phyloP scores from a whole-genome alignment of 306 rosid species.

The Pterocarpus macrocarpus region DNA sequence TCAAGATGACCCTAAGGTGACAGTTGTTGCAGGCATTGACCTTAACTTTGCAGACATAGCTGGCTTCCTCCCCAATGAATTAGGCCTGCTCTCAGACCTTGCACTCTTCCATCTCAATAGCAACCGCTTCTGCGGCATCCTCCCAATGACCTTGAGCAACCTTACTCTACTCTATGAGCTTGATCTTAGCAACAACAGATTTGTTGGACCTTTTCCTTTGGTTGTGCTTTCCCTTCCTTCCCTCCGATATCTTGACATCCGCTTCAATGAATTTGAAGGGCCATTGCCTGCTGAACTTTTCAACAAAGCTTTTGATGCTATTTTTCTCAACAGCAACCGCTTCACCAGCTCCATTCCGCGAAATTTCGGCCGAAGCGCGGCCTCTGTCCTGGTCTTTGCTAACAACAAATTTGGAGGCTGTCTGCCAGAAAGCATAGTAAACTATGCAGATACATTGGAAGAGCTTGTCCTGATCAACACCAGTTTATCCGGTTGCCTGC shows the following conservation, averaged over 20 bases:
- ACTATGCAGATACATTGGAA: slow-evolving; percentile 72
- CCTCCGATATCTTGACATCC: slow-evolving; percentile 71
- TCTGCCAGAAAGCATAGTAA: slow-evolving; percentile 71
- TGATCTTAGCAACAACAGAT: slow-evolving; percentile 87
- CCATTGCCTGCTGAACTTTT: slow-evolving; percentile 75
- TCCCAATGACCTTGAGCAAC: slow-evolving; percentile 67
- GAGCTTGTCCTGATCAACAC: slow-evolving; percentile 76
- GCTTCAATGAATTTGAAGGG: slow-evolving; percentile 91
- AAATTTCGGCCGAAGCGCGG: slow-evolving; percentile 56
- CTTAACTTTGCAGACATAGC: slow-evolving; percentile 81
- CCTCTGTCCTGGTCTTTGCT: slow-evolving; percentile 81
- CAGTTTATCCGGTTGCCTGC: slow-evolving; percentile 81
- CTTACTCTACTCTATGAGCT: slow-evolving; percentile 77
- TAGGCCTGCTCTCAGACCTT: slow-evolving; percentile 80
- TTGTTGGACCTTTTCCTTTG: slow-evolving; percentile 83
- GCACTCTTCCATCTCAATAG: slow-evolving; percentile 78
- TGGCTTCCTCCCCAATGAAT: slow-evolving; percentile 78
- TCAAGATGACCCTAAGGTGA: slow-evolving; percentile 60
- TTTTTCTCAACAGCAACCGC: slow-evolving; percentile 79
- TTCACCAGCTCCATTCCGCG: slow-evolving; percentile 64
- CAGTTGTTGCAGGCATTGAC: slow-evolving; percentile 87
- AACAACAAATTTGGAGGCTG: slow-evolving; percentile 85
- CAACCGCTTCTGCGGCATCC: slow-evolving; percentile 89
- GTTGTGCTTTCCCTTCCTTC: slow-evolving; percentile 75
- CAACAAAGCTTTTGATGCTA: slow-evolving; percentile 70